A percentile compares a stretch with the other conserved stretches of the same genome.
Conservation (phyloP, 345 rosid species). For the Mercurialis annua region DNA sequence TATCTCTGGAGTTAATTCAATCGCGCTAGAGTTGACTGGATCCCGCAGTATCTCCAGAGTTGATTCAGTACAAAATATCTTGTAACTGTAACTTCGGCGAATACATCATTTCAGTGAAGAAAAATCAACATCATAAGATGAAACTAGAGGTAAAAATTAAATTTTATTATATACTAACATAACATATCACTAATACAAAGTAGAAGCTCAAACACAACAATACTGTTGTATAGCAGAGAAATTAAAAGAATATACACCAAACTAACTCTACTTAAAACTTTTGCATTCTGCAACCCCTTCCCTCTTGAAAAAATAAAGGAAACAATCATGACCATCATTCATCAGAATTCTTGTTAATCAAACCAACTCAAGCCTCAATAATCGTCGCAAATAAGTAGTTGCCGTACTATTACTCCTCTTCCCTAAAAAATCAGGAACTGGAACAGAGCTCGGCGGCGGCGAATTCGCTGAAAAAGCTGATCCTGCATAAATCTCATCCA, state of each 20-base stretch:
- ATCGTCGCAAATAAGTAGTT: slow-evolving; percentile 18
- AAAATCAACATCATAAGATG: too few relatives aligned
- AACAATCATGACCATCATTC: neutral
- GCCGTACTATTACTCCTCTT: slow-evolving; percentile 18
- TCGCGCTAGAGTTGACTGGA: too few relatives aligned
- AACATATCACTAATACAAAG: too few relatives aligned
- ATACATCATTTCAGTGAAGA: too few relatives aligned
- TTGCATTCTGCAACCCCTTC: slow-evolving; percentile 11
- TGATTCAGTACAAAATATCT: too few relatives aligned
- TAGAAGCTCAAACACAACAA: neutral
- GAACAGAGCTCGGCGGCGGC: slow-evolving; percentile 62
- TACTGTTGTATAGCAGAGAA: neutral
- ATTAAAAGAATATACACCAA: neutral
- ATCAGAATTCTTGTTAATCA: neutral
- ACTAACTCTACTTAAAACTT: neutral
- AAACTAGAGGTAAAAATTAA: too few relatives aligned
- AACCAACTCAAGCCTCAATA: slow-evolving; percentile 15
- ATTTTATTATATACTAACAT: too few relatives aligned
- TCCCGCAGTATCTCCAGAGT: too few relatives aligned
- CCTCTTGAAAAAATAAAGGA: slow-evolving; percentile 42
- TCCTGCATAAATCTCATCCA: slow-evolving; percentile 32
- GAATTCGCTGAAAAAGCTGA: slow-evolving; percentile 32
- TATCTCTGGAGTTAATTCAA: too few relatives aligned
- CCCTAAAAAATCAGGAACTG: slow-evolving; percentile 48
- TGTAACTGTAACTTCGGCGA: too few relatives aligned